Evolutionary conservation across 2,329 filamentous ascomycete species (phyloP).

Genomic region (Sporothrix dimorphospora): DNA sequence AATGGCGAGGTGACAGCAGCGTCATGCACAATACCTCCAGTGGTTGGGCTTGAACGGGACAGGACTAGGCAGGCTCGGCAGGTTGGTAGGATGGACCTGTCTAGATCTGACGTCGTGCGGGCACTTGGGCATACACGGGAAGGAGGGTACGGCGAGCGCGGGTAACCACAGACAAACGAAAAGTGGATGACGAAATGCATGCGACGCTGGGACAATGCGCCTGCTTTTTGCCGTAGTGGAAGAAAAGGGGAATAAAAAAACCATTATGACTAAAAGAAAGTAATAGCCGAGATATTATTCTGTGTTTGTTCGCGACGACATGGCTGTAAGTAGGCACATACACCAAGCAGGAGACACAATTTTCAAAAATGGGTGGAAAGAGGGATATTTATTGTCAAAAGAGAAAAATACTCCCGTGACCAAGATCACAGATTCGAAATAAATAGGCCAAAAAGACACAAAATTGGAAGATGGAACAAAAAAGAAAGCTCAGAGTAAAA

Average conservation of each 20-base stretch:
- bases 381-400: background rate
- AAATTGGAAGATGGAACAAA: background rate
- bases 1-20: background rate
- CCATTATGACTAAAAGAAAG: no score
- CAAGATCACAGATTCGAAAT: background rate
- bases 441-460: background rate
- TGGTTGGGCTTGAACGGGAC: background rate
- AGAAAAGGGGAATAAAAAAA: no score
- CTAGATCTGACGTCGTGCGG: background rate
- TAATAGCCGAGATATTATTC: no score
- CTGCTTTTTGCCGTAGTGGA: background rate
- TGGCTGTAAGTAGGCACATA: no score
- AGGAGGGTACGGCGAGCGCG: background rate
- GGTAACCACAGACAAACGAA: background rate
- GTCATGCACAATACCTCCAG: slow-evolving; percentile 4
- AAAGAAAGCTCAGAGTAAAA: background rate
- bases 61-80: background rate
- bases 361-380: no score
- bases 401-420: background rate
- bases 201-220: background rate
- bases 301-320: no score
- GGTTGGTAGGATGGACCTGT: background rate
- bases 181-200: slow-evolving; percentile 24
- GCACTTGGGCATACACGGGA: background rate
- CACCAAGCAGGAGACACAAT: no score